Evolutionary conservation across 169 alveolate species (phyloP).

Genomic region (Plasmodium sp.): DNA sequence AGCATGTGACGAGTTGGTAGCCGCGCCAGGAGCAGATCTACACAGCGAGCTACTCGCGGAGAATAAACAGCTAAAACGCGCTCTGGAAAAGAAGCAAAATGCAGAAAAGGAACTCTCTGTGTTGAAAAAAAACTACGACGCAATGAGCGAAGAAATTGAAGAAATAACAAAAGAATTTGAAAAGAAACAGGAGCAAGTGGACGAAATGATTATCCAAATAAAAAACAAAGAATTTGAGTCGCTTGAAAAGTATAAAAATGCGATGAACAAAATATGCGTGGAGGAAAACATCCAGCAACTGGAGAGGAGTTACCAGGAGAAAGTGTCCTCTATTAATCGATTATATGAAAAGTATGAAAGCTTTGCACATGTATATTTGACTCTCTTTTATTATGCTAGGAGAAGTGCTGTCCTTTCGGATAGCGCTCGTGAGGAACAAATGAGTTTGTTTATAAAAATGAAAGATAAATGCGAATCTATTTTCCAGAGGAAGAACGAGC

Average conservation of each 20-base stretch:
- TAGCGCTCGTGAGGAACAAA: conserved; percentile 53
- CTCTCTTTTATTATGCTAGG: conserved; percentile 53
- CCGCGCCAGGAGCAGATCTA: not conserved
- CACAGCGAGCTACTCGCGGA: not conserved
- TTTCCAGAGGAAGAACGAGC: conserved; percentile 42
- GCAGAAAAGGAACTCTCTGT: conserved; percentile 17
- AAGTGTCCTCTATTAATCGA: conserved; percentile 9
- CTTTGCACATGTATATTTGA: conserved; percentile 24
- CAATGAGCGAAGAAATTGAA: conserved; percentile 59
- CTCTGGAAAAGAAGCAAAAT: conserved; percentile 36
- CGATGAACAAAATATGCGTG: conserved; percentile 13
- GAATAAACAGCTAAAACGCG: not conserved
- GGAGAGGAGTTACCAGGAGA: conserved; percentile 25
- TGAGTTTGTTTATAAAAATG: conserved; percentile 36
- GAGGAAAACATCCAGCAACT: conserved; percentile 48
- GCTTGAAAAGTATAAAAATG: conserved; percentile 28
- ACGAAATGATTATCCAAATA: conserved; percentile 69
- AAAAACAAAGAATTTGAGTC: conserved; percentile 54
- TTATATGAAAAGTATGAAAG: conserved; percentile 50
- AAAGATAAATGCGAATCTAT: conserved; percentile 35
- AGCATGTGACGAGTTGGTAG: not conserved
- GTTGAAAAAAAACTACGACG: conserved; percentile 26
- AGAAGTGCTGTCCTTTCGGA: conserved; percentile 40
- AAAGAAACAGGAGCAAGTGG: conserved; percentile 68
- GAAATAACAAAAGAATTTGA: conserved; percentile 71